These are phyloP conservation scores for Hypsizygus marmoreus DNA, from an alignment of 768 basidiomycete species.

Conservation along the genomic window DNA sequence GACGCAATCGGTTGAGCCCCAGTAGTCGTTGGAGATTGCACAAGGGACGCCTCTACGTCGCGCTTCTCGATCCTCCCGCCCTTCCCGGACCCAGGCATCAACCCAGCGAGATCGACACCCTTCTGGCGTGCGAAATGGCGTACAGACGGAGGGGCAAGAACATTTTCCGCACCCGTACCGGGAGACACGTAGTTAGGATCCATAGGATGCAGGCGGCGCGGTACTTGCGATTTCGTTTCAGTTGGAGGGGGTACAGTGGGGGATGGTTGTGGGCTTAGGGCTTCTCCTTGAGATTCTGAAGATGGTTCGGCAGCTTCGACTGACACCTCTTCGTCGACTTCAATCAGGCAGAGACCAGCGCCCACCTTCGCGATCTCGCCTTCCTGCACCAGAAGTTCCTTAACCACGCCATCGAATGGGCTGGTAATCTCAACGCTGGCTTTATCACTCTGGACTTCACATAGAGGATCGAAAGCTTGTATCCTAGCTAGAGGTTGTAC, in stretches of 20 bases:
- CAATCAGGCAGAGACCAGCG: slow-evolving; percentile 73
- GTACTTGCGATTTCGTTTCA: slow-evolving; percentile 3
- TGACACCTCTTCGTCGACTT: slow-evolving; percentile 64
- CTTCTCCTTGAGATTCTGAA: slow-evolving; percentile 18
- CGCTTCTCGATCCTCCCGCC: slow-evolving; percentile 72
- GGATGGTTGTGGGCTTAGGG: slow-evolving; percentile 12
- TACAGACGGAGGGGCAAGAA: slow-evolving; percentile 76
- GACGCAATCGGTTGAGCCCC: neutral
- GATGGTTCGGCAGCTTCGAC: slow-evolving; percentile 19
- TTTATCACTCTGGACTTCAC: slow-evolving; percentile 90
- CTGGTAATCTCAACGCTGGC: slow-evolving; percentile 90
- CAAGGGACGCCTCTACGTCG: slow-evolving; percentile 69
- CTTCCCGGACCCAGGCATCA: slow-evolving; percentile 72
- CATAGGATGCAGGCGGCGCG: slow-evolving; percentile 54
- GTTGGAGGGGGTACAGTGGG: slow-evolving; percentile 5
- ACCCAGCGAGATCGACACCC: slow-evolving; percentile 56
- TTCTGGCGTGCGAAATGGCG: slow-evolving; percentile 73
- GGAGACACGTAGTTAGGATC: slow-evolving; percentile 51
- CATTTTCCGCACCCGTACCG: slow-evolving; percentile 26
- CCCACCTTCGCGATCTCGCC: slow-evolving; percentile 88
- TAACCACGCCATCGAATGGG: slow-evolving; percentile 78
- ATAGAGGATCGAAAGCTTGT: slow-evolving; percentile 69
- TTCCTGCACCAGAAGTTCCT: slow-evolving; percentile 72
- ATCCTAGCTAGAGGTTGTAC: slow-evolving; percentile 54
- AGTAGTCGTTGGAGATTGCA: slow-evolving; percentile 6